These are phyloP conservation scores for Athelia psychrophila DNA, from an alignment of 1,284 basidiomycete genomes.

Conservation along the genomic window DNA sequence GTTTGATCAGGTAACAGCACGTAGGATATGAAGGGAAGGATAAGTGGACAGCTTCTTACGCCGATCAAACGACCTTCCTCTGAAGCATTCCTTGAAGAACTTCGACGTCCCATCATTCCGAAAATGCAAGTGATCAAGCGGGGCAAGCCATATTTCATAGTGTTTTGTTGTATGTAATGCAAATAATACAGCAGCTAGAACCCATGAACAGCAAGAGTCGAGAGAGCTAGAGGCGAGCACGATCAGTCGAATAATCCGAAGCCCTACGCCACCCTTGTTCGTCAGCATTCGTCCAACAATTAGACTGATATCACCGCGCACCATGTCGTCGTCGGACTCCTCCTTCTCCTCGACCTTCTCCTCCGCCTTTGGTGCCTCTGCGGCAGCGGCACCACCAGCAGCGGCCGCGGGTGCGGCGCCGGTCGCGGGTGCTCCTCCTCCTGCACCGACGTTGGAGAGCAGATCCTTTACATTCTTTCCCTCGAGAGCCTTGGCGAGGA, in stretches of 20 bases:
- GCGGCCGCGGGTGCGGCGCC: slow-evolving; percentile 56
- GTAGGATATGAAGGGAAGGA: too few relatives aligned
- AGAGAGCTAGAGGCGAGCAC: too few relatives aligned
- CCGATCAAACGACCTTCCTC: too few relatives aligned
- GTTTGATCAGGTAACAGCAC: too few relatives aligned
- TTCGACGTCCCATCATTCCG: too few relatives aligned
- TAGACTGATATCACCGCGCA: slow-evolving; percentile 32
- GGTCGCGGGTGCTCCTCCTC: slow-evolving; percentile 77
- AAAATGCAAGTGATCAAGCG: too few relatives aligned
- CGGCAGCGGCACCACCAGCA: slow-evolving; percentile 59
- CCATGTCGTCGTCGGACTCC: slow-evolving; percentile 92
- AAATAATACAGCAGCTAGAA: too few relatives aligned
- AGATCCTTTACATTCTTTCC: slow-evolving; percentile 97
- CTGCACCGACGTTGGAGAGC: slow-evolving; percentile 86
- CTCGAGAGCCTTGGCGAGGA: slow-evolving; percentile 97
- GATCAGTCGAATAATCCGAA: slow-evolving; percentile 83
- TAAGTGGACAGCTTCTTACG: too few relatives aligned
- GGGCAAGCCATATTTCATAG: too few relatives aligned
- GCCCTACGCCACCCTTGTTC: slow-evolving; percentile 40
- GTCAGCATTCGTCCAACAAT: slow-evolving; percentile 2
- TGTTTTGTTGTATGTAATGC: too few relatives aligned
- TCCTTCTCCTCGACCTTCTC: slow-evolving; percentile 88
- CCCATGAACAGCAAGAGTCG: too few relatives aligned
- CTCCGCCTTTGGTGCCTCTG: slow-evolving; percentile 61
- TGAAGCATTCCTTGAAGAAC: too few relatives aligned